Percentiles rank a stretch among this genome's conserved stretches.
Evolutionary conservation across 805 yeast species (phyloP).

Genomic region (Starmerella apis): DNA sequence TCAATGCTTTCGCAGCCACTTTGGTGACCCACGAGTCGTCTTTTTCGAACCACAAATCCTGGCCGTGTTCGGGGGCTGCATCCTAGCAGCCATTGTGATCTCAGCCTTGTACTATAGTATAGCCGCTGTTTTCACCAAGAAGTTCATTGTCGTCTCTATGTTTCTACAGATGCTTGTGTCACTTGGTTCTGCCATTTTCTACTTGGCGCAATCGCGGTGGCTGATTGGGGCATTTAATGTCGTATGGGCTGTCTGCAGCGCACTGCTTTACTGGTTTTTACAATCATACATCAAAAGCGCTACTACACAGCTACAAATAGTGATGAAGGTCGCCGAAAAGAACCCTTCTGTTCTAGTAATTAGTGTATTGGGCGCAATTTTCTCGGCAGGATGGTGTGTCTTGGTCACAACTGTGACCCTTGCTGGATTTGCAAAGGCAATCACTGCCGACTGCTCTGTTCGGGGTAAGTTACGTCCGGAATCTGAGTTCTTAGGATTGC

Average conservation of each 20-base stretch:
- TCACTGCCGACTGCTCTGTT: constrained; percentile 37
- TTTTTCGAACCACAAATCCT: constrained; percentile 66
- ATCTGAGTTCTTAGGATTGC: constrained; percentile 50
- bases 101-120: constrained; percentile 46
- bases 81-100: constrained; percentile 49
- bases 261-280: constrained; percentile 64
- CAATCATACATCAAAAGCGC: constrained; percentile 63
- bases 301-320: constrained; percentile 54
- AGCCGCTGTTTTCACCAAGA: constrained; percentile 55
- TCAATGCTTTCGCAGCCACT: constrained; percentile 50
- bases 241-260: constrained; percentile 52
- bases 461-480: constrained; percentile 32
- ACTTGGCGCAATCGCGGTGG: constrained; percentile 56
- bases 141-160: constrained; percentile 60
- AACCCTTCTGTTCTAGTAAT: constrained; percentile 61
- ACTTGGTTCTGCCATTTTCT: constrained; percentile 65
- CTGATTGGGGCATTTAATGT: constrained; percentile 71
- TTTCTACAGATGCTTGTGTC: constrained; percentile 57
- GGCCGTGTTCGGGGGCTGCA: constrained; percentile 53
- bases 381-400: constrained; percentile 52
- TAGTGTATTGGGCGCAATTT: constrained; percentile 48
- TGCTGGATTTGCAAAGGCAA: constrained; percentile 68
- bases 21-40: constrained; percentile 36
- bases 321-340: constrained; percentile 65
- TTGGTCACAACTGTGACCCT: constrained; percentile 59